Conservation (phyloP, 441 rosid species). For the Theobroma grandiflorum region DNA sequence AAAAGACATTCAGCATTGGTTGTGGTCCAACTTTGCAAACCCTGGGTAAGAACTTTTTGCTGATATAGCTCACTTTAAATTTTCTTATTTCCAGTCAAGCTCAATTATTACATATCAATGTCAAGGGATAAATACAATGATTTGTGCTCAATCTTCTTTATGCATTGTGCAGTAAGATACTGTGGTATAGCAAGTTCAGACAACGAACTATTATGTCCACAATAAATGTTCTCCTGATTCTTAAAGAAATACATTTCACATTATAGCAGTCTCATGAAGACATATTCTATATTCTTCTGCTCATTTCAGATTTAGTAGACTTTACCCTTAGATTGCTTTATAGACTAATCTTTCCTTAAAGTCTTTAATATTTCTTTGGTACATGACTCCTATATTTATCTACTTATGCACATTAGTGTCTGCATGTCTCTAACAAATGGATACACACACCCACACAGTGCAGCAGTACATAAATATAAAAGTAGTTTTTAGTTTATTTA, state of each 20-base stretch:
- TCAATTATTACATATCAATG: neutral
- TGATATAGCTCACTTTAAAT: neutral
- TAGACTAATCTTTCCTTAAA: neutral
- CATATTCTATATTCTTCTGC: neutral
- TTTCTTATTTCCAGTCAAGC: neutral
- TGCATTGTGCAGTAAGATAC: neutral
- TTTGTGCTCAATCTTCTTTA: conserved; percentile 17
- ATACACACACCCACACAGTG: neutral
- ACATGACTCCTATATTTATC: too few relatives aligned
- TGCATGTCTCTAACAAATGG: neutral
- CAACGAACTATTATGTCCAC: neutral
- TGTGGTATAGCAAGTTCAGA: neutral
- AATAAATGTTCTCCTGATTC: neutral
- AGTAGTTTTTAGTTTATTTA: conserved; percentile 12
- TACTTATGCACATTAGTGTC: neutral
- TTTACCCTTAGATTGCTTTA: neutral
- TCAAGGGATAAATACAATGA: neutral
- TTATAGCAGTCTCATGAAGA: conserved; percentile 11
- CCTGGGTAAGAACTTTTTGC: conserved; percentile 48
- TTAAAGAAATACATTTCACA: neutral
- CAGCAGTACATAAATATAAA: neutral
- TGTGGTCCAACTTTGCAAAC: conserved; percentile 44
- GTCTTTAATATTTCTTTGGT: neutral
- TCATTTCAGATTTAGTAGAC: neutral
- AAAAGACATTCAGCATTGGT: conserved; percentile 42